Conservation (phyloP, 176 grass and related monocot species). For the Pontederia crassipes region DNA sequence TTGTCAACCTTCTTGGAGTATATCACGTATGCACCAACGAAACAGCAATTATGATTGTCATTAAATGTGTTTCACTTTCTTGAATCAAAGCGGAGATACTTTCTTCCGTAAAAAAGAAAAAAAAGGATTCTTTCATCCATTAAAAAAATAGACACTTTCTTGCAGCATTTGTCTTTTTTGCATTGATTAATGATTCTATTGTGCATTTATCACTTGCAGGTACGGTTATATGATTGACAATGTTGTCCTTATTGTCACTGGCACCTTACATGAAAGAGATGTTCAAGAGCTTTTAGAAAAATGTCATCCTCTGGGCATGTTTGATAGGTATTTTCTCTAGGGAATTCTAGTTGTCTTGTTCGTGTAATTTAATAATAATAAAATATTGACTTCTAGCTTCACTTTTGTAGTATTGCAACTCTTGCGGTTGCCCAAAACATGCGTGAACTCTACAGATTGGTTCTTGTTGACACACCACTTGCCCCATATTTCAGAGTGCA, state of each 20-base stretch:
- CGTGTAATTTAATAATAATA: background rate
- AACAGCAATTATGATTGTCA: too few species aligned
- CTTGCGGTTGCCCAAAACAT: constrained; percentile 98
- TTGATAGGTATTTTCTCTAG: constrained; percentile 64
- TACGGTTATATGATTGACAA: constrained; percentile 98
- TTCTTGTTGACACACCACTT: constrained; percentile 87
- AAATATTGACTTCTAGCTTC: background rate
- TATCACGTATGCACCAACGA: constrained; percentile 48
- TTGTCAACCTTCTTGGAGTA: constrained; percentile 91
- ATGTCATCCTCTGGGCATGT: constrained; percentile 98
- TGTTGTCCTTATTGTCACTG: constrained; percentile 97
- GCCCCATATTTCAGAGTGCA: constrained; percentile 97
- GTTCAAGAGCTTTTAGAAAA: constrained; percentile 94
- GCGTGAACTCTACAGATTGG: constrained; percentile 98
- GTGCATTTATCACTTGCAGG: constrained; percentile 18
- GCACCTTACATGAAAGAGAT: constrained; percentile 95
- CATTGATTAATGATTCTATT: background rate
- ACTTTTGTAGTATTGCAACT: constrained; percentile 70
- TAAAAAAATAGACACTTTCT: too few species aligned
- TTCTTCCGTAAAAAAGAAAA: too few species aligned
- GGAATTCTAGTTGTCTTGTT: background rate
- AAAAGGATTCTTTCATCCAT: too few species aligned
- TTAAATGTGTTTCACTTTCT: too few species aligned
- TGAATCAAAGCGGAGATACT: too few species aligned
- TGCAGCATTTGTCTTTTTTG: background rate